phyloP scores from a whole-genome alignment of 2,329 filamentous ascomycete genomes.

The Trichoderma sp. region DNA sequence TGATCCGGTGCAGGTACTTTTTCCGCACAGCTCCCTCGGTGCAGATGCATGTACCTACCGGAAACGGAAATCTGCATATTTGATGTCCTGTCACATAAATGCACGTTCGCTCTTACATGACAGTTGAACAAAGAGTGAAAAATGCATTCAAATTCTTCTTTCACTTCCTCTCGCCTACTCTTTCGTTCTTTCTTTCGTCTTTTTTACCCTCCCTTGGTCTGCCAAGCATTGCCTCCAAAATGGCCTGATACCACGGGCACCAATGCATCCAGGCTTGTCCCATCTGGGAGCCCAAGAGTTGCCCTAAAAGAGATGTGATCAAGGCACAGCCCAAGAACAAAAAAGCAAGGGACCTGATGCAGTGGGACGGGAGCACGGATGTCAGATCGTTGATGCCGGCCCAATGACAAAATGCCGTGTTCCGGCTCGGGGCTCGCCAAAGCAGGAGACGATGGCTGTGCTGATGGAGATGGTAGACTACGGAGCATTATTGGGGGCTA shows the following conservation, averaged over 20 bases:
- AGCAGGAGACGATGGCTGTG: neutral
- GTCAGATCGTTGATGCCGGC: constrained; percentile 4
- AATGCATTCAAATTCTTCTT: neutral
- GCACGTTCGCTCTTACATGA: neutral
- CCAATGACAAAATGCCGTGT: constrained; percentile 14
- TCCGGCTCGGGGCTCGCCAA: neutral
- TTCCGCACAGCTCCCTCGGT: neutral
- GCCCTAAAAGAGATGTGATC: neutral
- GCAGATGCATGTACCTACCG: neutral
- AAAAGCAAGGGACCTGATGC: neutral
- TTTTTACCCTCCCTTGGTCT: neutral
- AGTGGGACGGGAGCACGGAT: constrained; percentile 12
- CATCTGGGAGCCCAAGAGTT: neutral
- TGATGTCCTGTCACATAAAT: neutral
- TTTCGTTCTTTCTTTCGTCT: neutral
- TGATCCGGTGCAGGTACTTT: neutral
- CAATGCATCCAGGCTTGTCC: neutral
- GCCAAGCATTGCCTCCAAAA: neutral
- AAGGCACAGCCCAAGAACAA: constrained; percentile 1
- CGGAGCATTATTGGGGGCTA: neutral
- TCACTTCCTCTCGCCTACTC: neutral
- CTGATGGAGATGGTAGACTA: neutral
- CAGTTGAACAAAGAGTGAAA: neutral
- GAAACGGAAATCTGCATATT: neutral
- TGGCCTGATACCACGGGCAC: neutral